phyloP scores from a whole-genome alignment of 2,329 filamentous ascomycete genomes.

The Arthroderma sp. region DNA sequence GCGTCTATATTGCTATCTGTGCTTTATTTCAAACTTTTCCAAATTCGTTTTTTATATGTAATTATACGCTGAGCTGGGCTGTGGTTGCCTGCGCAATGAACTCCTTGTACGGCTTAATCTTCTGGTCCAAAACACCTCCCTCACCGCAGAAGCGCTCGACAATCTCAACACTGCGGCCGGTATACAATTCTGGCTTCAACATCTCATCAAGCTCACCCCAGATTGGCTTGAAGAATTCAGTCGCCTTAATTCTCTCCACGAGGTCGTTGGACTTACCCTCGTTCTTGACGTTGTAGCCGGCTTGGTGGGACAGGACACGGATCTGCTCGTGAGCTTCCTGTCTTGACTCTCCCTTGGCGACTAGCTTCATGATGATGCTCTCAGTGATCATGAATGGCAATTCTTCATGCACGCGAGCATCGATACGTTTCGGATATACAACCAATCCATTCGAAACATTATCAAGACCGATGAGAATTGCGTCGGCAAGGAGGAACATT shows the following conservation, averaged over 20 bases:
- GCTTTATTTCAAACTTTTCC: too few species aligned
- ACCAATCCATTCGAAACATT: slow-evolving; percentile 57
- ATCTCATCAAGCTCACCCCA: slow-evolving; percentile 55
- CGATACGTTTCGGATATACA: slow-evolving; percentile 66
- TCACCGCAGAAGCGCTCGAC: slow-evolving; percentile 35
- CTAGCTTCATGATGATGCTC: slow-evolving; percentile 64
- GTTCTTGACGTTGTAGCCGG: slow-evolving; percentile 55
- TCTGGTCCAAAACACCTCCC: slow-evolving; percentile 8
- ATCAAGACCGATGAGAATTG: slow-evolving; percentile 52
- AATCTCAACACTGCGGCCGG: slow-evolving; percentile 42
- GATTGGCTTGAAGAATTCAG: slow-evolving; percentile 59
- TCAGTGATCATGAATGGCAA: slow-evolving; percentile 76
- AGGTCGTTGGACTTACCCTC: slow-evolving; percentile 69
- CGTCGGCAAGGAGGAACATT: slow-evolving; percentile 54
- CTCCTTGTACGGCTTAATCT: slow-evolving; percentile 6
- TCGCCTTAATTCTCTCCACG: slow-evolving; percentile 60
- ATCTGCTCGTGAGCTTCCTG: slow-evolving; percentile 84
- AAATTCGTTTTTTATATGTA: neutral
- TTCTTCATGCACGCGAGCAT: slow-evolving; percentile 55
- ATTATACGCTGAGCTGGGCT: slow-evolving; percentile 1
- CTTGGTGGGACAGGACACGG: slow-evolving; percentile 66
- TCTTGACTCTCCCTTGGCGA: slow-evolving; percentile 54
- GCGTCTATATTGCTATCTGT: too few species aligned
- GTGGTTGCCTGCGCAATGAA: slow-evolving; percentile 1
- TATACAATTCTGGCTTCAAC: slow-evolving; percentile 50